Conservation (phyloP, 805 yeast species). For the Candida golubevii region DNA sequence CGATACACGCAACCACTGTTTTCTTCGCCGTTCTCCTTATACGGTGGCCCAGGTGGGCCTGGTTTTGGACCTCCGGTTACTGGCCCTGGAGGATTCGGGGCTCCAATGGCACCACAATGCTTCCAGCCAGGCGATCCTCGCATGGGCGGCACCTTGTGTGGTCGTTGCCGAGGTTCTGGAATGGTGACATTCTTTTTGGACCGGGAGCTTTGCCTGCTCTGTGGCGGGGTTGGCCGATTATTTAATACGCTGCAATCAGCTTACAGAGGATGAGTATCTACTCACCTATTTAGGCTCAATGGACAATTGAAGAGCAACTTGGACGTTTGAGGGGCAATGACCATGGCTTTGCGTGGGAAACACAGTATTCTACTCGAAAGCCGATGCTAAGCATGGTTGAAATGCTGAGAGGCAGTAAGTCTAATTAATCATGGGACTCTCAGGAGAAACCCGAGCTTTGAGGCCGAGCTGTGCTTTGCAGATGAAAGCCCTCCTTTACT, state of each 20-base stretch:
- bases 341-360: too few species aligned
- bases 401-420: too few species aligned
- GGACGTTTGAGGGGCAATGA: too few species aligned
- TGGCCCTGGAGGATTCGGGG: conserved; percentile 1
- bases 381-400: too few species aligned
- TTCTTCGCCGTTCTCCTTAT: not conserved
- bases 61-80: conserved; percentile 4
- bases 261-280: not conserved
- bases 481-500: too few species aligned
- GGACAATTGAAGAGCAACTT: too few species aligned
- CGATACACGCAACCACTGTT: not conserved
- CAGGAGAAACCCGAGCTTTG: too few species aligned
- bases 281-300: too few species aligned
- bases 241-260: conserved; percentile 7
- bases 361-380: too few species aligned
- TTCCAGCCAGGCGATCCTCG: conserved; percentile 76
- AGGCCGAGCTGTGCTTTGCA: too few species aligned
- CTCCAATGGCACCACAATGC: conserved; percentile 28
- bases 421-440: too few species aligned
- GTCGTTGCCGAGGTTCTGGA: conserved; percentile 68
- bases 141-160: conserved; percentile 70
- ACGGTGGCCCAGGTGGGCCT: not conserved
- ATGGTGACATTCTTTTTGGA: conserved; percentile 51
- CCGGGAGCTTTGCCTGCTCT: conserved; percentile 57
- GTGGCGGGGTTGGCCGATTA: conserved; percentile 65